phyloP scores from a whole-genome alignment of 306 rosid species.

The Acacia acuminata region DNA sequence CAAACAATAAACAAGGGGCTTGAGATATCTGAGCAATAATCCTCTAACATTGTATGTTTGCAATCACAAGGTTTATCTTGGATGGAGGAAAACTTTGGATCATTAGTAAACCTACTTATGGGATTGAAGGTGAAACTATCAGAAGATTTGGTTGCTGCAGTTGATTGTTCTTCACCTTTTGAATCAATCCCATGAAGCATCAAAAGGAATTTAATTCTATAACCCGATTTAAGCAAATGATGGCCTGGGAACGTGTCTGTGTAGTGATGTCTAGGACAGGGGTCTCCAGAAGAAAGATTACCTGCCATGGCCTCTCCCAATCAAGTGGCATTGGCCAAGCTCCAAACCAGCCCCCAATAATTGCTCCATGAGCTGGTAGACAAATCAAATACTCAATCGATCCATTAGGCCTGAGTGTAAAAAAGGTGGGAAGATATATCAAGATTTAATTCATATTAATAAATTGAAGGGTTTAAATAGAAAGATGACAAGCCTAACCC shows the following conservation, averaged over 20 bases:
- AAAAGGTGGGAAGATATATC: background rate
- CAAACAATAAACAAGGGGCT: background rate
- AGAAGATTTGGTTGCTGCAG: background rate
- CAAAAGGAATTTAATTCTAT: background rate
- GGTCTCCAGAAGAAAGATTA: constrained; percentile 24
- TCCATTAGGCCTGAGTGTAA: constrained; percentile 60
- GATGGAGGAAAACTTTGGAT: background rate
- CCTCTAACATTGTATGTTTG: background rate
- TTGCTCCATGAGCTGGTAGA: constrained; percentile 86
- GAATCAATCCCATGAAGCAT: background rate
- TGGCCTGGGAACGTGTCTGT: background rate
- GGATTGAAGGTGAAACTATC: background rate
- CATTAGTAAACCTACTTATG: background rate
- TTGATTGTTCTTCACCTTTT: background rate
- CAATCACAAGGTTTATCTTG: background rate
- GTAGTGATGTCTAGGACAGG: too few species aligned
- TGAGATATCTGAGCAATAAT: background rate
- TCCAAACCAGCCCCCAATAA: constrained; percentile 95
- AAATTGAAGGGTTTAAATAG: constrained; percentile 16
- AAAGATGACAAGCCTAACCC: background rate
- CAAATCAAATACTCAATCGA: constrained; percentile 70
- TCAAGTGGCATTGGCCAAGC: constrained; percentile 99
- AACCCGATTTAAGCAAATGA: background rate
- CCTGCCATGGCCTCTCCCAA: constrained; percentile 99
- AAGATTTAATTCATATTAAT: constrained; percentile 4